Evolutionary conservation across 805 yeast genomes (phyloP).

Genomic region (Sugiyamaella americana): DNA sequence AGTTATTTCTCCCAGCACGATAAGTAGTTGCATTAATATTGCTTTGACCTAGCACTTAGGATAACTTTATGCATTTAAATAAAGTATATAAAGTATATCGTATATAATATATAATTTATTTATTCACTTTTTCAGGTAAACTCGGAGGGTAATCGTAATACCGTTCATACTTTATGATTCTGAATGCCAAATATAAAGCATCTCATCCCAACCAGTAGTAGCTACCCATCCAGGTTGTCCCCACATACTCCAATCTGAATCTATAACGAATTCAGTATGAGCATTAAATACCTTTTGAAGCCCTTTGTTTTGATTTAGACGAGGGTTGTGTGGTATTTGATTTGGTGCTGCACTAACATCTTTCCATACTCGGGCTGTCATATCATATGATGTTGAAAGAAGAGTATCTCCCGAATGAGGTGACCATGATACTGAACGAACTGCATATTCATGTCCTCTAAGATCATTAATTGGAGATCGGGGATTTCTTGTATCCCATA

Average conservation of each 20-base stretch:
- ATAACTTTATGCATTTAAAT: too few species aligned
- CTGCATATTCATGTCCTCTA: constrained; percentile 84
- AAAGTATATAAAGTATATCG: too few species aligned
- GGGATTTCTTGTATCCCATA: constrained; percentile 85
- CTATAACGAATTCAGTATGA: constrained; percentile 87
- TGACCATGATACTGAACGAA: constrained; percentile 78
- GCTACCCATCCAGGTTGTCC: constrained; percentile 95
- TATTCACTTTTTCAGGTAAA: too few species aligned
- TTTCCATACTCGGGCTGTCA: constrained; percentile 84
- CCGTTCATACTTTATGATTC: too few species aligned
- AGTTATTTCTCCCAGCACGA: too few species aligned
- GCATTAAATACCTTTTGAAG: constrained; percentile 51
- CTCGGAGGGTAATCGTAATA: too few species aligned
- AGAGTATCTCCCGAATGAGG: constrained; percentile 74
- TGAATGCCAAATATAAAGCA: constrained; percentile 84
- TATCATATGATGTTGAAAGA: constrained; percentile 79
- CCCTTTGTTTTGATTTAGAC: constrained; percentile 41
- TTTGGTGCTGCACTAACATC: constrained; percentile 50
- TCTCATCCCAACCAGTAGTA: constrained; percentile 95
- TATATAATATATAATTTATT: too few species aligned
- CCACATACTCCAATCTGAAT: constrained; percentile 95
- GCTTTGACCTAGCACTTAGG: too few species aligned
- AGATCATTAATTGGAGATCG: constrained; percentile 65
- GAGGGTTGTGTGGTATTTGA: constrained; percentile 23
- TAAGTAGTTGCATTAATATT: too few species aligned